These are phyloP conservation scores for Boletus semigastroideus DNA, from an alignment of 1,284 basidiomycete species.

Conservation along the genomic window DNA sequence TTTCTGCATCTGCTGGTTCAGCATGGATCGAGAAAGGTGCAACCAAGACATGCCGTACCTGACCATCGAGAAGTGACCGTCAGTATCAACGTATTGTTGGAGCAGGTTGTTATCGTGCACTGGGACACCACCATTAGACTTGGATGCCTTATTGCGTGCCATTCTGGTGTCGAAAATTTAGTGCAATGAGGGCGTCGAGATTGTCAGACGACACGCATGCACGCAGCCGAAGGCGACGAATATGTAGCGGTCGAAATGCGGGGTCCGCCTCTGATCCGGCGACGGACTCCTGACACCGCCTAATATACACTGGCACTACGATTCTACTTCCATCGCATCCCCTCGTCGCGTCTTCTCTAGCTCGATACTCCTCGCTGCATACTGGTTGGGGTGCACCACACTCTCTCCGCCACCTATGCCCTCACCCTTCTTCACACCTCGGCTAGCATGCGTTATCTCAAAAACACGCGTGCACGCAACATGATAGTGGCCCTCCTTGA, in stretches of 20 bases:
- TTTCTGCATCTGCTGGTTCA: slow-evolving; percentile 58
- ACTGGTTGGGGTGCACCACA: slow-evolving; percentile 94
- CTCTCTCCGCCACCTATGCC: slow-evolving; percentile 87
- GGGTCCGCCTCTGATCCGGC: slow-evolving; percentile 17
- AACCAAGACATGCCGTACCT: slow-evolving; percentile 51
- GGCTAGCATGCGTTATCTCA: slow-evolving; percentile 83
- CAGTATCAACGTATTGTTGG: slow-evolving; percentile 83
- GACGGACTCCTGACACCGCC: slow-evolving; percentile 19
- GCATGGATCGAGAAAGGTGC: slow-evolving; percentile 16
- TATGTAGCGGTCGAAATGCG: slow-evolving; percentile 6
- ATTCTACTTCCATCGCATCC: slow-evolving; percentile 31
- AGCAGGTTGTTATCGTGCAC: slow-evolving; percentile 45
- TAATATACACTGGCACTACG: slow-evolving; percentile 1
- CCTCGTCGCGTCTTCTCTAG: slow-evolving; percentile 46
- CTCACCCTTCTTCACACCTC: slow-evolving; percentile 84
- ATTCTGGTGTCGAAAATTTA: slow-evolving; percentile 17
- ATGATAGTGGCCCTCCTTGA: slow-evolving; percentile 87
- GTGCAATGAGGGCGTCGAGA: slow-evolving; percentile 1
- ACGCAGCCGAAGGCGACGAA: slow-evolving; percentile 10
- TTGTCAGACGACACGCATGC: slow-evolving; percentile 33
- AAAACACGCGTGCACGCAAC: slow-evolving; percentile 97
- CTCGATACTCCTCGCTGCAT: slow-evolving; percentile 68
- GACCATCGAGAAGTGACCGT: slow-evolving; percentile 94
- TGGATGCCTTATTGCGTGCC: slow-evolving; percentile 22
- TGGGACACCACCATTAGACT: slow-evolving; percentile 31